phyloP scores from a whole-genome alignment of 2,329 filamentous ascomycete species.

The Spiromastix sp. region DNA sequence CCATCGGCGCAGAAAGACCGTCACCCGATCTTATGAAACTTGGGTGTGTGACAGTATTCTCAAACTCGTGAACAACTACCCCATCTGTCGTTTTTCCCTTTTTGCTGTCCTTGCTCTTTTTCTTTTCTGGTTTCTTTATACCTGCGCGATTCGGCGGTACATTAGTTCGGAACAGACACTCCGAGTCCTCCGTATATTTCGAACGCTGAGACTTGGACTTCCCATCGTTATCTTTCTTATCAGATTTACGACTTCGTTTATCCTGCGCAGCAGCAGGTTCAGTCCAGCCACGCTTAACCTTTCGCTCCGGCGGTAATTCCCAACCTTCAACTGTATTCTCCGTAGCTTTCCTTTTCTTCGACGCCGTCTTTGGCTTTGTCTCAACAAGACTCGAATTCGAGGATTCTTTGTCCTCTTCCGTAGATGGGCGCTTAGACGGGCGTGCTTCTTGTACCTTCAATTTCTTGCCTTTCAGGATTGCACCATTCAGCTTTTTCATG shows the following conservation, averaged over 20 bases:
- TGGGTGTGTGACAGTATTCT: slow-evolving; percentile 71
- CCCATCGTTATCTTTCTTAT: slow-evolving; percentile 46
- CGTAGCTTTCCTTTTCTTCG: slow-evolving; percentile 43
- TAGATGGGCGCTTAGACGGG: slow-evolving; percentile 27
- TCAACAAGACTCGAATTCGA: too few species aligned
- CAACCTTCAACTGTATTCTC: slow-evolving; percentile 54
- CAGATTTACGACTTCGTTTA: slow-evolving; percentile 32
- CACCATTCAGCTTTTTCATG: slow-evolving; percentile 81
- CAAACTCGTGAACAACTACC: slow-evolving; percentile 75
- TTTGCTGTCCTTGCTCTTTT: slow-evolving; percentile 45
- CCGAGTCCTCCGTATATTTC: slow-evolving; percentile 69
- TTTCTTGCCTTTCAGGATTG: slow-evolving; percentile 73
- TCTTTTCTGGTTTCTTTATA: slow-evolving; percentile 17
- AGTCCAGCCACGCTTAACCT: slow-evolving; percentile 84
- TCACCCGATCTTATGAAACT: slow-evolving; percentile 60
- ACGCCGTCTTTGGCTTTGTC: slow-evolving; percentile 18
- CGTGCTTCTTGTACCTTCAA: slow-evolving; percentile 74
- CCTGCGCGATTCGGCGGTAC: slow-evolving; percentile 49
- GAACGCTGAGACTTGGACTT: slow-evolving; percentile 52
- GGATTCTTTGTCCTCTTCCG: slow-evolving; percentile 26
- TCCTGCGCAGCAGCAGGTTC: slow-evolving; percentile 46
- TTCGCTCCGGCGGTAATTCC: slow-evolving; percentile 60
- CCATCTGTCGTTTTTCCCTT: slow-evolving; percentile 53
- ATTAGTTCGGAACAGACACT: slow-evolving; percentile 76
- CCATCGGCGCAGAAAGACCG: slow-evolving; percentile 36